Conservation (phyloP, 2,329 filamentous ascomycete genomes). For the Myriosclerotinia duriaeana region DNA sequence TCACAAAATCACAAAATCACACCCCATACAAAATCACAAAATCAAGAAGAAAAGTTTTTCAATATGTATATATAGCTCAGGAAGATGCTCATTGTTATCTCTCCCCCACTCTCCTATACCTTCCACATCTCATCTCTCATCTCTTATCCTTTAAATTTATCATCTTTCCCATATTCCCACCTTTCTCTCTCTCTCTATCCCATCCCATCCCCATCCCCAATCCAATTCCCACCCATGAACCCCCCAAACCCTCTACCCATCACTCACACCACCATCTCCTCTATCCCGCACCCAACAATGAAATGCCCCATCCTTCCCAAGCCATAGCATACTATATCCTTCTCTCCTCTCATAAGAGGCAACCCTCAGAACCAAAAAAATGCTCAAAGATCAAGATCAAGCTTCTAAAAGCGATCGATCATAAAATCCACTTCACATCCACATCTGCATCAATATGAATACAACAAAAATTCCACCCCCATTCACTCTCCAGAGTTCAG, state of each 20-base stretch:
- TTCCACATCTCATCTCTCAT: background rate
- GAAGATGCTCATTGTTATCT: slow-evolving; percentile 5
- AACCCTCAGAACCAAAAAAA: background rate
- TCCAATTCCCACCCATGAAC: too few species aligned
- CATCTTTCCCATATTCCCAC: slow-evolving; percentile 8
- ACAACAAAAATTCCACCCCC: background rate
- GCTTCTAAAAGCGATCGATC: background rate
- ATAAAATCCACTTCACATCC: background rate
- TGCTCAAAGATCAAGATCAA: slow-evolving; percentile 1
- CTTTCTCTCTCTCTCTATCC: slow-evolving; percentile 8
- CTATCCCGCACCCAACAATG: too few species aligned
- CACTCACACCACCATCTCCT: too few species aligned
- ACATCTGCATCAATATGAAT: background rate
- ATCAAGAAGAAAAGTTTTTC: background rate
- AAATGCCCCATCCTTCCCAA: background rate
- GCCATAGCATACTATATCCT: background rate
- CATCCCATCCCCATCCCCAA: too few species aligned
- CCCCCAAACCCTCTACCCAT: background rate
- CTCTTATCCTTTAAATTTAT: background rate
- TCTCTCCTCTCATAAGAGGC: background rate
- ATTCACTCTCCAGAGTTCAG: too few species aligned
- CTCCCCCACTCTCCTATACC: background rate
- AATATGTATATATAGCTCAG: background rate
- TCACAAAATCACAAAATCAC: too few species aligned
- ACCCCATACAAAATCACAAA: background rate